Evolutionary conservation across 176 grass and related monocot genomes (phyloP).

Genomic region (sorghum (Sorghum bicolor)): Sorghum_bicolor_NCBIv3 NC_012879.2:49815001-49815500

Average conservation of each 20-base stretch:
- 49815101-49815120: too few species aligned
- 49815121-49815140: not conserved
- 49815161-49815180: not conserved
- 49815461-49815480: not conserved
- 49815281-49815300: not conserved
- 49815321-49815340: not conserved
- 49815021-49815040: too few species aligned
- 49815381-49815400: not conserved
- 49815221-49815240: not conserved
- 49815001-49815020: too few species aligned
- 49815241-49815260: not conserved
- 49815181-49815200: too few species aligned
- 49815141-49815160: too few species aligned
- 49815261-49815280: not conserved
- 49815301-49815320: not conserved
- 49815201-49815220: too few species aligned
- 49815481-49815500: not conserved
- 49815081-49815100: too few species aligned
- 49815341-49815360: too few species aligned
- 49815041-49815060: too few species aligned
- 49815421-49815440: conserved; percentile 2
- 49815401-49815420: not conserved
- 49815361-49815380: not conserved
- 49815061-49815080: too few species aligned
- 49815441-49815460: conserved; percentile 19